Conservation (phyloP, 371 early-diverging fungal genomes). For the Circinella umbellata region DNA sequence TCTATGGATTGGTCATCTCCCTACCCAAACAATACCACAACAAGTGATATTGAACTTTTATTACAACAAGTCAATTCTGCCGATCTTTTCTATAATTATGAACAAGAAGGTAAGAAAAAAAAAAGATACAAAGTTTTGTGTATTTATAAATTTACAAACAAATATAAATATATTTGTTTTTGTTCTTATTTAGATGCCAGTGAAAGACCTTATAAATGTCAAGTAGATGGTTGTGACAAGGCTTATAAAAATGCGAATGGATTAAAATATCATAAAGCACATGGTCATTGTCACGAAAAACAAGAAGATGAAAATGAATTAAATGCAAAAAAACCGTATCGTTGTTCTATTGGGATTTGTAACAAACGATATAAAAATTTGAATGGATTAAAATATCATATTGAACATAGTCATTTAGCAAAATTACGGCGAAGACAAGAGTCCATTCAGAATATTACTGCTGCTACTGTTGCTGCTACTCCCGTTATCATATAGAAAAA, state of each 20-base stretch:
- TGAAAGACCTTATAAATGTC: conserved; percentile 66
- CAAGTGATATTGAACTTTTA: background rate
- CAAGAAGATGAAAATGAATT: conserved; percentile 39
- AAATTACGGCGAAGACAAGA: conserved; percentile 4
- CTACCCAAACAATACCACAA: no score
- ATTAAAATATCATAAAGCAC: conserved; percentile 21
- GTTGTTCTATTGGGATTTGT: conserved; percentile 81
- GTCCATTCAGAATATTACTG: no score
- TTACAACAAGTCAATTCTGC: conserved; percentile 1
- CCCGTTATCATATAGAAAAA: no score
- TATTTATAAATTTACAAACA: no score
- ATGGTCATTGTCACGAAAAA: conserved; percentile 27
- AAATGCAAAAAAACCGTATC: conserved; percentile 72
- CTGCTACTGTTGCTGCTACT: no score
- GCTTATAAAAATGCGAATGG: conserved; percentile 25
- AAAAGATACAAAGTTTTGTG: background rate
- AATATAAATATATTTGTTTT: no score
- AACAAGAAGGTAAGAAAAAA: background rate
- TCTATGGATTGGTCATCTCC: background rate
- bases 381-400: conserved; percentile 95
- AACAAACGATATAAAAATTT: conserved; percentile 94
- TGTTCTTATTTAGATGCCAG: conserved; percentile 64
- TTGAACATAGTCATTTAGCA: conserved; percentile 63
- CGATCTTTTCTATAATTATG: background rate
- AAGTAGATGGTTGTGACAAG: conserved; percentile 25